phyloP scores from a whole-genome alignment of 345 rosid genomes.

The Schrenkiella parvula region DNA sequence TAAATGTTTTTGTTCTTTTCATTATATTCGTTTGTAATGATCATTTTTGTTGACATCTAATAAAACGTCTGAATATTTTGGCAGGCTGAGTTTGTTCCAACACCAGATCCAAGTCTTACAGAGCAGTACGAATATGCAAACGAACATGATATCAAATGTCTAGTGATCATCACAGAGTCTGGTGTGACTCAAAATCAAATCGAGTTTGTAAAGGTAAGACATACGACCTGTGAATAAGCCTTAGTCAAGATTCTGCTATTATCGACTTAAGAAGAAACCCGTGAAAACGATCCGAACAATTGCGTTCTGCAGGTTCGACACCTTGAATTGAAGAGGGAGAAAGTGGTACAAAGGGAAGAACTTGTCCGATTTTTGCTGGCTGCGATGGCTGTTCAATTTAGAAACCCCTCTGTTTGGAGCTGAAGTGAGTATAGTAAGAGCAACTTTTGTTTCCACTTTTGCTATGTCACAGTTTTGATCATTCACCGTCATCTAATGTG shows the following conservation, averaged over 20 bases:
- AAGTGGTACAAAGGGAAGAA: constrained; percentile 60
- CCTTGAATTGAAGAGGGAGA: constrained; percentile 76
- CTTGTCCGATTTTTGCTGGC: constrained; percentile 67
- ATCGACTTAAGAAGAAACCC: background rate
- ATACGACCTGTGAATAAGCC: background rate
- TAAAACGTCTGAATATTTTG: constrained; percentile 11
- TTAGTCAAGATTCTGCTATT: background rate
- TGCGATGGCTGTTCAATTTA: constrained; percentile 67
- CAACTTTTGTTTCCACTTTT: background rate
- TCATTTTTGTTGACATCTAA: constrained; percentile 19
- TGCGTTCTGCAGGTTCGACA: constrained; percentile 59
- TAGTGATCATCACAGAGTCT: constrained; percentile 75
- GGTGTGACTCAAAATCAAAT: constrained; percentile 54
- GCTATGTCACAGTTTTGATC: background rate
- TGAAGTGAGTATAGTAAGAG: constrained; percentile 25
- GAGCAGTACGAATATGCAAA: constrained; percentile 97
- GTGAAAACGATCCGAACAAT: background rate
- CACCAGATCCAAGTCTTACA: constrained; percentile 90
- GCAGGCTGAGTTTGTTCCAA: constrained; percentile 85
- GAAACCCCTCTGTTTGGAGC: constrained; percentile 72
- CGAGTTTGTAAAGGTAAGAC: constrained; percentile 68
- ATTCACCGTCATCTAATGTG: background rate
- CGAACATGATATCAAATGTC: constrained; percentile 85
- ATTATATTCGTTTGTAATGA: background rate
- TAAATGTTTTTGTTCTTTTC: background rate